These are phyloP conservation scores for Botrytis galanthina DNA, from an alignment of 2,329 filamentous ascomycete genomes.

Conservation along the genomic window DNA sequence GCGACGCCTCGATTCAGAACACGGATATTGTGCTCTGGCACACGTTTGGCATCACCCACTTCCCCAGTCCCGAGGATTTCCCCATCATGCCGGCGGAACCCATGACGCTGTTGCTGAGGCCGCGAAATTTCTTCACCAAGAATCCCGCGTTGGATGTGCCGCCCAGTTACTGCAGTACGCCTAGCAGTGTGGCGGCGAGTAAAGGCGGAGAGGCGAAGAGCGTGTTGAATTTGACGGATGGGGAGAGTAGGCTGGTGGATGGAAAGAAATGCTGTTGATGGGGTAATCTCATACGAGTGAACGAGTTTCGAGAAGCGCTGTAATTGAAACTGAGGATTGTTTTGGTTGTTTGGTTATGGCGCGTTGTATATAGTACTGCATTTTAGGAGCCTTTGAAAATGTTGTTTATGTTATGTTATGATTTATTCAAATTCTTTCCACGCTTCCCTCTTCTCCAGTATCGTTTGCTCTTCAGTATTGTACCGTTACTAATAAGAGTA, in stretches of 20 bases:
- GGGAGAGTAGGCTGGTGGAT: conserved; percentile 18
- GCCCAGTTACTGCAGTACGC: conserved; percentile 66
- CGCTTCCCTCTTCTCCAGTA: neutral
- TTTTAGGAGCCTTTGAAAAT: neutral
- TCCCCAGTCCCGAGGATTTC: conserved; percentile 86
- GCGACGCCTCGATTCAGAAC: conserved; percentile 68
- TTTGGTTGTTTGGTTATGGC: no score
- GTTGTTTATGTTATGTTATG: no score
- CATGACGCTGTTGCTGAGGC: conserved; percentile 63
- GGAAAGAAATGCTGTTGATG: conserved; percentile 9
- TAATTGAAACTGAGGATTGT: neutral
- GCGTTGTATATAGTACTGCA: neutral
- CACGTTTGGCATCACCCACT: conserved; percentile 87
- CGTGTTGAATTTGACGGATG: conserved; percentile 16
- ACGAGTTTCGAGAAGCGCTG: neutral
- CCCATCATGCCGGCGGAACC: conserved; percentile 88
- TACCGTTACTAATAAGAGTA: neutral
- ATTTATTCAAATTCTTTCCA: neutral
- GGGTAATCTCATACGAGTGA: rapidly evolving
- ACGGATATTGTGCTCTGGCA: conserved; percentile 90
- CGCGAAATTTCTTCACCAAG: conserved; percentile 57
- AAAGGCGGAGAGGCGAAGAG: neutral
- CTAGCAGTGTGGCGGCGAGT: conserved; percentile 58
- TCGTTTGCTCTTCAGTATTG: neutral
- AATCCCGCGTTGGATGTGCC: conserved; percentile 60